These are phyloP conservation scores for Blepharisma japonicum DNA, from an alignment of 73 alveolate species.

Conservation along the genomic window DNA sequence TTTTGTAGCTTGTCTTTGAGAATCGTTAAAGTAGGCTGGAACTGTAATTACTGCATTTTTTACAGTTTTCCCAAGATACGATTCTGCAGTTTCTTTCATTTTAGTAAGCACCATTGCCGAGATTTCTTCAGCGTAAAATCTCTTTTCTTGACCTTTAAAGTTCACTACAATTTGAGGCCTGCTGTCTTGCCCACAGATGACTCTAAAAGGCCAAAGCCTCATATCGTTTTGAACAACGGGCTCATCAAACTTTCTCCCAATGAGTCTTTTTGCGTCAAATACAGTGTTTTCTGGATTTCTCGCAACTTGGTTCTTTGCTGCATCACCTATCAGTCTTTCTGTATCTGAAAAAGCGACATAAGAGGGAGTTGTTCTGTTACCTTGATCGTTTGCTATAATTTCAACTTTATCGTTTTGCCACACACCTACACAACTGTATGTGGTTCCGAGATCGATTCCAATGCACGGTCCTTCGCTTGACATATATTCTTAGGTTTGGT, in stretches of 20 bases:
- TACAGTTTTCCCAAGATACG: constrained; percentile 60
- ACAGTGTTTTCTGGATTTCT: constrained; percentile 93
- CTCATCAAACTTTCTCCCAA: constrained; percentile 91
- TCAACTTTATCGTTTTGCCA: constrained; percentile 95
- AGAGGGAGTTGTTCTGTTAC: constrained; percentile 96
- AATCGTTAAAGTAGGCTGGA: constrained; percentile 77
- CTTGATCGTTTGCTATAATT: constrained; percentile 94
- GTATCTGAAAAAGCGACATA: constrained; percentile 94
- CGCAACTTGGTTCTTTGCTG: constrained; percentile 92
- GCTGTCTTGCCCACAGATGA: constrained; percentile 85
- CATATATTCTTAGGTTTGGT: constrained; percentile 28
- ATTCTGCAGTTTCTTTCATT: constrained; percentile 63
- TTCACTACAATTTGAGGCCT: constrained; percentile 85
- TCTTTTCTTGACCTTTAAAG: constrained; percentile 56
- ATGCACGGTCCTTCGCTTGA: constrained; percentile 64
- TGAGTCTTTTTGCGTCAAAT: constrained; percentile 88
- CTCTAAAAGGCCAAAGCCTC: constrained; percentile 92
- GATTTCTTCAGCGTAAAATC: constrained; percentile 87
- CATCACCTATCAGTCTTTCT: constrained; percentile 96
- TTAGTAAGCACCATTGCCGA: constrained; percentile 89
- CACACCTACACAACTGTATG: constrained; percentile 96
- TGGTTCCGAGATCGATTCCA: constrained; percentile 97
- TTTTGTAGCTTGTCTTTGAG: constrained; percentile 65
- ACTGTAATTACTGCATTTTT: constrained; percentile 79
- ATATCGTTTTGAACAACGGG: constrained; percentile 86